phyloP scores from a whole-genome alignment of 2,329 filamentous ascomycete species.

The Claviceps cyperi region DNA sequence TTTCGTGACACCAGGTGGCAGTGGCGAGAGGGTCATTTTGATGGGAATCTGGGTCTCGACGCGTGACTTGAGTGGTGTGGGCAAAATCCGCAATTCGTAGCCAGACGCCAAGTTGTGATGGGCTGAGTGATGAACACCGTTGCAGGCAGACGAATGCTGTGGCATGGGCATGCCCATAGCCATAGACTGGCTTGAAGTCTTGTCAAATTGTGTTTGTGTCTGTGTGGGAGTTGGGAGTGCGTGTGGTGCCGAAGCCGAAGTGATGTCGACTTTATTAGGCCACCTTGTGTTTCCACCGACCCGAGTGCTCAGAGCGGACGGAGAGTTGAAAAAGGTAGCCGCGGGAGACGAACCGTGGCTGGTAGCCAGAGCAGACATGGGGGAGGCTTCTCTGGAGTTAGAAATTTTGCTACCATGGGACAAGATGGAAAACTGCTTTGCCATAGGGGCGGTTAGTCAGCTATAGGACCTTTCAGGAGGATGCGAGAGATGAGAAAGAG shows the following conservation, averaged over 20 bases:
- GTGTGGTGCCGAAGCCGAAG: conserved; percentile 12
- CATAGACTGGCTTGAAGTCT: conserved; percentile 3
- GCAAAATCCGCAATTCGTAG: conserved; percentile 43
- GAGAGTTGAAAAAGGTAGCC: conserved; percentile 28
- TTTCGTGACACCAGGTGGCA: conserved; percentile 63
- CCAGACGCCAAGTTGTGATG: conserved; percentile 17
- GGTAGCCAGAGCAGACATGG: conserved; percentile 34
- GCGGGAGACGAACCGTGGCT: conserved; percentile 40
- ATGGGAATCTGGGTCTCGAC: conserved; percentile 96
- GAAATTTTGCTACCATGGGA: conserved; percentile 32
- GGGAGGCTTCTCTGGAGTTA: conserved; percentile 39
- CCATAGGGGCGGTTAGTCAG: conserved; percentile 13
- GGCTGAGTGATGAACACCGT: conserved; percentile 5
- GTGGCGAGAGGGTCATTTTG: conserved; percentile 59
- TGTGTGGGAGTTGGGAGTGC: conserved; percentile 12
- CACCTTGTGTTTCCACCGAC: conserved; percentile 20
- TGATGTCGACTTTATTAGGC: conserved; percentile 18
- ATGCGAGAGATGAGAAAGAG: conserved; percentile 5
- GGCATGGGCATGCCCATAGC: conserved; percentile 9
- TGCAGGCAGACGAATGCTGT: conserved; percentile 16
- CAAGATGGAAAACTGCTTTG: conserved; percentile 35
- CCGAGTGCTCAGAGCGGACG: conserved; percentile 28
- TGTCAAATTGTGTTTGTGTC: conserved; percentile 14
- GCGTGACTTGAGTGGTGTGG: conserved; percentile 66
- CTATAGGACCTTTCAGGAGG: neutral